phyloP scores from a whole-genome alignment of 805 yeast genomes.

The Saturnispora mendoncae region DNA sequence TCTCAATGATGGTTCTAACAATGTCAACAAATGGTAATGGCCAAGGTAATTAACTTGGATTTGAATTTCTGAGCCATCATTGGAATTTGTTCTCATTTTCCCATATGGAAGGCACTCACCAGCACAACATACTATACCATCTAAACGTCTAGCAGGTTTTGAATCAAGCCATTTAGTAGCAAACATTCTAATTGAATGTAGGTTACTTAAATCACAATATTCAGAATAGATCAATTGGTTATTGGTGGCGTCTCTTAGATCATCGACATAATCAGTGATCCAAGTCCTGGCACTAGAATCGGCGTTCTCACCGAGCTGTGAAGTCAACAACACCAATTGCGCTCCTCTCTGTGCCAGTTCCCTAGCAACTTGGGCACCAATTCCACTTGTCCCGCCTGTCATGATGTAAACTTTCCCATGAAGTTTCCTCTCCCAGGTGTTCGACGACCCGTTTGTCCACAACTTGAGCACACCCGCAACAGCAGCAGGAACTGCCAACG shows the following conservation, averaged over 20 bases:
- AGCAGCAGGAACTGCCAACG: conserved; percentile 47
- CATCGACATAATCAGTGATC: conserved; percentile 72
- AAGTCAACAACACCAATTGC: conserved; percentile 66
- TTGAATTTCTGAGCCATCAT: conserved; percentile 83
- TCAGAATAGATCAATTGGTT: conserved; percentile 86
- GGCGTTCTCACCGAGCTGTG: conserved; percentile 39
- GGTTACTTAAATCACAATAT: conserved; percentile 67
- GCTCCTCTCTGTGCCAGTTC: conserved; percentile 81
- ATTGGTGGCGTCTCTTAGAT: conserved; percentile 57
- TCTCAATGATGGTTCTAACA: conserved; percentile 74
- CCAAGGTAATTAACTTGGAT: conserved; percentile 75
- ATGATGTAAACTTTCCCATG: conserved; percentile 81
- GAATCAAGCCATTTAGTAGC: conserved; percentile 94
- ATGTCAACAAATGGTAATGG: conserved; percentile 70
- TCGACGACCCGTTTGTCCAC: conserved; percentile 69
- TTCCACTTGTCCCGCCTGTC: conserved; percentile 92
- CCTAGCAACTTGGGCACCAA: conserved; percentile 68
- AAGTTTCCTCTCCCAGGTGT: conserved; percentile 87
- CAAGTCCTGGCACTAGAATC: conserved; percentile 37
- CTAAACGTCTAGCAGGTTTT: conserved; percentile 82
- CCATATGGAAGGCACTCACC: conserved; percentile 72
- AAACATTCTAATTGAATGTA: conserved; percentile 73
- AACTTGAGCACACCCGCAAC: conserved; percentile 47
- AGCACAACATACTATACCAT: conserved; percentile 84
- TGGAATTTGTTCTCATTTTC: conserved; percentile 50